Base-by-base conservation (phyloP, 1,284 basidiomycete genomes). In the Taiwanofungus camphoratus region DNA sequence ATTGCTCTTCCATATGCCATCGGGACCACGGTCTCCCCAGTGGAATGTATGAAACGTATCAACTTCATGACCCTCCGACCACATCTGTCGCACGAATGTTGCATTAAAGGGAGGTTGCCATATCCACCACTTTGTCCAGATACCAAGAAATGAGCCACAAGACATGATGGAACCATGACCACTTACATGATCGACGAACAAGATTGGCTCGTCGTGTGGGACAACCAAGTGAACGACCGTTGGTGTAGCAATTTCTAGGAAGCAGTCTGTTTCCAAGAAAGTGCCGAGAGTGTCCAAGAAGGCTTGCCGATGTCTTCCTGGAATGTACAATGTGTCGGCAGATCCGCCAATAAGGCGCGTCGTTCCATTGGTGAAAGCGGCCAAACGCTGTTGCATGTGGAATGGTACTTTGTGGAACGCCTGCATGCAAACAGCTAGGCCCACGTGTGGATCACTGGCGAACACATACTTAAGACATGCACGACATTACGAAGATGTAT, bases 31-130 rank as follows among this genome's bases (percentile, higher is more conserved):
- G 36, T 70, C 69, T 1, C 68, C 68, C 69, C 73, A 72, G 46
- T 70, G 68, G 48, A 73, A 74, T 0, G 69, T 67, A 50, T 76
- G 73, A 53, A 74, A 74, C 4, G 72, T 70, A 46, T 74, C 73
- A 9, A 76, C 73, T 43, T 74, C 69, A 42, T 59, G 63, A 1
- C 69, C 71, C 39, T 64, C 56, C 0, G 46, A 52, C 73, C 73
- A 74, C 41, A 68, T 63, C 34, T 69, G 58, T 13, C 71, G 63
- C 41, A 74, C 71, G 47, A 71, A 75, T 8, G 61, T 57, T 7
- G 67, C 60, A 38, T 73, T 66, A 42, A 71, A 67, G 12, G 72
- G 73, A 5, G 65, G 64, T n/a, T 66, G 51, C 58, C 67, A 70
- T 36, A 74, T 73, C 71, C 72, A 74, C 67, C 68, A 71, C 69